Evolutionary conservation across 192 early-diverging fungal species (phyloP).

Genomic region (Mortierella antarctica): DNA sequence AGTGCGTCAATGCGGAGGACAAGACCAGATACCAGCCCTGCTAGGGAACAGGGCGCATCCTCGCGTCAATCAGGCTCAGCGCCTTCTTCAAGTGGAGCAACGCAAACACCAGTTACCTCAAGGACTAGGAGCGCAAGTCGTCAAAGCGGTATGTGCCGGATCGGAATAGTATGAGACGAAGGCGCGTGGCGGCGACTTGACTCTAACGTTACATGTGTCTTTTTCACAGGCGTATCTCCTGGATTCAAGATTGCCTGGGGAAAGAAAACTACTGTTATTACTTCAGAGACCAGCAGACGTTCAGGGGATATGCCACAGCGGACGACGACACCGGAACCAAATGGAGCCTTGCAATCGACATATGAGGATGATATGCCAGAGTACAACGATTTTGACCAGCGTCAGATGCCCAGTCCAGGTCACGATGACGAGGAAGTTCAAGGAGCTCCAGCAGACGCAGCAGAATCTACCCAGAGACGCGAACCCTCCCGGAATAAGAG

Average conservation of each 20-base stretch:
- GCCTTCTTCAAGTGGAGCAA: not conserved
- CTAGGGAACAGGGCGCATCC: not conserved
- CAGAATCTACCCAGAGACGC: too few species aligned
- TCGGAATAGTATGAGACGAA: not conserved
- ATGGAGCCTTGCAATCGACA: not conserved
- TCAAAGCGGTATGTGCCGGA: conserved; percentile 7
- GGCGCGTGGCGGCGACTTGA: not conserved
- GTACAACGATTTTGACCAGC: too few species aligned
- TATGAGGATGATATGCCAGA: too few species aligned
- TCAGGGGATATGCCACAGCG: not conserved
- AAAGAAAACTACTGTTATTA: not conserved
- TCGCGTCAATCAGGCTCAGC: not conserved
- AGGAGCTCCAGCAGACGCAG: too few species aligned
- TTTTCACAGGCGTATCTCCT: conserved; percentile 14
- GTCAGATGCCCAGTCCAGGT: too few species aligned
- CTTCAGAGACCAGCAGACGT: not conserved
- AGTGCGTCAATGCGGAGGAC: too few species aligned
- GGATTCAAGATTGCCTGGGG: conserved; percentile 22
- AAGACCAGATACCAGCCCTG: too few species aligned
- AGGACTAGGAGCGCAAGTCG: conserved; percentile 19
- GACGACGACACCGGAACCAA: not conserved
- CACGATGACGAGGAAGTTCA: too few species aligned
- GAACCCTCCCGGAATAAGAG: not conserved
- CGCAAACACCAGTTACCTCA: not conserved
- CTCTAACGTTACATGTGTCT: not conserved